These are phyloP conservation scores for Kregervanrija fluxuum DNA, from an alignment of 805 yeast species.

Conservation along the genomic window DNA sequence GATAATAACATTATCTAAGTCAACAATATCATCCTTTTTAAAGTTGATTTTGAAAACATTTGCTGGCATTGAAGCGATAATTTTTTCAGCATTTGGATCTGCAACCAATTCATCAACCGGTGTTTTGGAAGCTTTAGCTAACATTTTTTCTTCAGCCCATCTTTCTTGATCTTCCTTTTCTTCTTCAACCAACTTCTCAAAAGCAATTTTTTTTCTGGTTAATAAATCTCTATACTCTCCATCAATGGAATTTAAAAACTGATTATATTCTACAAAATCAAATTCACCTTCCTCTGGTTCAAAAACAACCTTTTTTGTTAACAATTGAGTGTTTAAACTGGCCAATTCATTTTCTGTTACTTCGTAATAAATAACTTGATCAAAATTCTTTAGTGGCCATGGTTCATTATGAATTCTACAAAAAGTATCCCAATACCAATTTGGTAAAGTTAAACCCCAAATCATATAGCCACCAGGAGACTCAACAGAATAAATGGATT, in stretches of 20 bases:
- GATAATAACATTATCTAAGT: constrained; percentile 17
- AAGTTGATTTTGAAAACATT: constrained; percentile 26
- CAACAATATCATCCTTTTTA: constrained; percentile 18
- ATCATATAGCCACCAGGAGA: constrained; percentile 29
- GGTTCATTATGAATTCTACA: constrained; percentile 22
- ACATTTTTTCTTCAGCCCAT: constrained; percentile 22
- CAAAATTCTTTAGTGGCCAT: constrained; percentile 28
- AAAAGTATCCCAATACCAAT: constrained; percentile 30
- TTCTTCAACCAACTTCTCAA: constrained; percentile 15
- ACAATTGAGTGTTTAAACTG: constrained; percentile 22
- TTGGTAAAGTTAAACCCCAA: constrained; percentile 27
- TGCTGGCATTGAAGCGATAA: constrained; percentile 27
- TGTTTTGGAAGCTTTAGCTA: constrained; percentile 15
- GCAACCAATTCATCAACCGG: constrained; percentile 13
- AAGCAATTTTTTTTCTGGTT: constrained; percentile 16
- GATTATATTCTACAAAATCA: constrained; percentile 26
- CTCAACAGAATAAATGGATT: constrained; percentile 24
- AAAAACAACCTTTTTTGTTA: constrained; percentile 24
- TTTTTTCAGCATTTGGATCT: constrained; percentile 19
- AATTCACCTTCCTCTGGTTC: constrained; percentile 24
- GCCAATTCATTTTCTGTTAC: constrained; percentile 25
- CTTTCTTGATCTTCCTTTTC: constrained; percentile 14
- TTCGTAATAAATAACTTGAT: constrained; percentile 29
- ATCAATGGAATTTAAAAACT: constrained; percentile 23
- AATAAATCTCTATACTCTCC: constrained; percentile 20